These are phyloP conservation scores for Galerina sulciceps DNA, from an alignment of 768 basidiomycete species.

Conservation along the genomic window DNA sequence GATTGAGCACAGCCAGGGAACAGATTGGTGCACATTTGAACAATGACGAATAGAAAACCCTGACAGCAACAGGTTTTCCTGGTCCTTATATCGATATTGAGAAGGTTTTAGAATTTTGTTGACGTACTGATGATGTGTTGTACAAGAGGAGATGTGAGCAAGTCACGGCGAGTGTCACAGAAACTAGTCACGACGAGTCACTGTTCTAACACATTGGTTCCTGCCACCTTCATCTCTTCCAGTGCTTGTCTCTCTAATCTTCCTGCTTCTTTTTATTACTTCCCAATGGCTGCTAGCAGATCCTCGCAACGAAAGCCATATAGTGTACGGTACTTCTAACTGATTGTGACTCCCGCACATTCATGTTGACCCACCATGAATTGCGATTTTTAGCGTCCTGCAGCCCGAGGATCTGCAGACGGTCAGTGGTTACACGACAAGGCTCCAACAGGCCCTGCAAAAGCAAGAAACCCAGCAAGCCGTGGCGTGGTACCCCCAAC, in stretches of 20 bases:
- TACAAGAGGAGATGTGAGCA: no score
- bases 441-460: conserved; percentile 52
- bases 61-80: no score
- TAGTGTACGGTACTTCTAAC: conserved; percentile 20
- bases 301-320: conserved; percentile 31
- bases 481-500: conserved; percentile 19
- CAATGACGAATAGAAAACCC: no score
- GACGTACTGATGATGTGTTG: no score
- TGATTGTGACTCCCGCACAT: background rate
- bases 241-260: conserved; percentile 4
- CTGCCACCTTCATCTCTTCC: conserved; percentile 9
- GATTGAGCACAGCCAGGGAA: no score
- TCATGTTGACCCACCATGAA: background rate
- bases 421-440: conserved; percentile 82
- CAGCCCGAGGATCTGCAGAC: conserved; percentile 49
- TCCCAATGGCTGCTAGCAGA: conserved; percentile 28
- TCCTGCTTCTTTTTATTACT: background rate
- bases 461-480: conserved; percentile 28
- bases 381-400: conserved; percentile 51
- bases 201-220: background rate
- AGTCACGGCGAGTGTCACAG: background rate
- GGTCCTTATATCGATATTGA: no score
- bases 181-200: background rate
- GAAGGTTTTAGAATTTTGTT: no score
- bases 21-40: no score